Base-by-base conservation (phyloP, 768 basidiomycete genomes). In the Sarcomyxa edulis region DNA sequence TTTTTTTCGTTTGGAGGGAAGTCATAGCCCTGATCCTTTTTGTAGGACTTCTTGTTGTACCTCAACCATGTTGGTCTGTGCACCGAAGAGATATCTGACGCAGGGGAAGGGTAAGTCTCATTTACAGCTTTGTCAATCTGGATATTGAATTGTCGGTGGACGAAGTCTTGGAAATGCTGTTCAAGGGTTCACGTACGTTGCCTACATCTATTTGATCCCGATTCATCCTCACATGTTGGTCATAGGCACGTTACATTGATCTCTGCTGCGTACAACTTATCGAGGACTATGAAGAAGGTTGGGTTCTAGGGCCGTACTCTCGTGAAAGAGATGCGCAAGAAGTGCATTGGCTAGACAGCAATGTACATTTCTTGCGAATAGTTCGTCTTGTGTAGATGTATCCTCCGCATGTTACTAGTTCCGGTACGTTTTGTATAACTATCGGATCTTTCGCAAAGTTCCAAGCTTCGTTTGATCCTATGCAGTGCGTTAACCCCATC, bases 11-110 rank as follows among this genome's bases (percentile, higher is more conserved):
- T 32, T 15, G 24, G 15, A 7, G 16, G 24, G 21, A 7, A n/a
- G n/a, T 37, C 14, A 36, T 26, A 18, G 7, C 18, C 8, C 16
- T 18, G 7, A 7, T 14, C 7, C 6, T 15, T 24, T 31, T 4
- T 27, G 6, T 44, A 84, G 81, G 84, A 85, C 57, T 88, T 89
- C 57, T 53, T 86, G 36, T 69, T 85, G 30, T 92, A 87, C 56
- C 76, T 82, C 5, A 94, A 94, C 56, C 91, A 95, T 51, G 81
- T 93, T 23, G 88, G 84, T 0, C 61, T 94, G 22, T 91, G 88
- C 56, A 85, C 81, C 0, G 92, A 89, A 55, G 88, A 90, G 53
- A 86, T 89, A 29, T 88, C 84, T 0, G 81, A 81, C 45, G 78
- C 87, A 21, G 90, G 91, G 7, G 89, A 92, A 62, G 84, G 76